Evolutionary conservation across 768 basidiomycete genomes (phyloP).

Genomic region (Lepiota brunneoincarnata): DNA sequence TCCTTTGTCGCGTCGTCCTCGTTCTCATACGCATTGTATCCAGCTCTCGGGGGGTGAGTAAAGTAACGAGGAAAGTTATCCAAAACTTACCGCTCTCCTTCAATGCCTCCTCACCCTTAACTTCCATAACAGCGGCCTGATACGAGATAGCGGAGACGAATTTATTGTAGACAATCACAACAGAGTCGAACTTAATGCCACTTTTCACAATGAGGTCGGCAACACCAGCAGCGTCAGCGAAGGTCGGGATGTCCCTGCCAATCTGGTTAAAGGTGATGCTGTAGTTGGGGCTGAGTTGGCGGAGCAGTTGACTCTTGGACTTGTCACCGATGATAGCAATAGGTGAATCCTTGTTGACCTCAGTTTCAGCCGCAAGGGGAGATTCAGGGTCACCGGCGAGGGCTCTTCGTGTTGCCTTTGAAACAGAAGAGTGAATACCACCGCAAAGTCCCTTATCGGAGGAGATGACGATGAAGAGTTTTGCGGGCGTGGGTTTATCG

Average conservation of each 20-base stretch:
- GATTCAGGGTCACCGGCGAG: slow-evolving; percentile 52
- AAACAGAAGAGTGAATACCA: slow-evolving; percentile 97
- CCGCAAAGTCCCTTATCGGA: slow-evolving; percentile 99
- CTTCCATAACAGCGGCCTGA: slow-evolving; percentile 70
- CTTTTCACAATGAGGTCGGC: slow-evolving; percentile 90
- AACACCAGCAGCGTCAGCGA: slow-evolving; percentile 91
- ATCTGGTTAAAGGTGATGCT: slow-evolving; percentile 95
- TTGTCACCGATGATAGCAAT: slow-evolving; percentile 96
- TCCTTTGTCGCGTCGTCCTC: slow-evolving; percentile 96
- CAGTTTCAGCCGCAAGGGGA: slow-evolving; percentile 41
- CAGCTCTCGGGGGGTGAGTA: slow-evolving; percentile 42
- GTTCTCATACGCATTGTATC: slow-evolving; percentile 95
- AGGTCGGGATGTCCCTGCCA: slow-evolving; percentile 95
- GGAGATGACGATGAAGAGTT: slow-evolving; percentile 91
- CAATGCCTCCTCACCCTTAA: slow-evolving; percentile 80
- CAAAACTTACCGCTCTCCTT: slow-evolving; percentile 69
- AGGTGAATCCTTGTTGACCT: slow-evolving; percentile 58
- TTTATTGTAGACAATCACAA: slow-evolving; percentile 78
- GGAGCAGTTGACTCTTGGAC: slow-evolving; percentile 87
- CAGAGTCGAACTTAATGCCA: slow-evolving; percentile 83
- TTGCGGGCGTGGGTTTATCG: slow-evolving; percentile 67
- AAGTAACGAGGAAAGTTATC: neutral
- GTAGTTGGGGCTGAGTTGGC: slow-evolving; percentile 62
- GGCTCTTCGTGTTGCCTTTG: slow-evolving; percentile 81
- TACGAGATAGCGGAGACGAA: slow-evolving; percentile 91